phyloP scores from a whole-genome alignment of 441 rosid genomes.

The Oxalis stricta region DNA sequence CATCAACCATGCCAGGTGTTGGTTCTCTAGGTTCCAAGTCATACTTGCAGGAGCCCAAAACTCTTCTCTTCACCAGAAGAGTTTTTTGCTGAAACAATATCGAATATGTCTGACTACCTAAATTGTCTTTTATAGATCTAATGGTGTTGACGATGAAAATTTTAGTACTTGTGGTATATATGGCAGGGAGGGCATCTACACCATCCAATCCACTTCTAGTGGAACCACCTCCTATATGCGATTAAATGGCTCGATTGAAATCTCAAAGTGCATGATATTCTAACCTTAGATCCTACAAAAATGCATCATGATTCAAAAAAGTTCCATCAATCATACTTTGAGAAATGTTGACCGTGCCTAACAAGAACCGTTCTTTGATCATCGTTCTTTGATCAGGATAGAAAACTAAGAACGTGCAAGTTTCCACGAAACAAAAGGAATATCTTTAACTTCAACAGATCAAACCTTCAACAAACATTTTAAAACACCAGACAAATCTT shows the following conservation, averaged over 20 bases:
- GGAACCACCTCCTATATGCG: slow-evolving; percentile 31
- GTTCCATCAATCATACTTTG: too few relatives aligned
- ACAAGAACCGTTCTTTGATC: too few relatives aligned
- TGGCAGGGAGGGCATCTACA: slow-evolving; percentile 49
- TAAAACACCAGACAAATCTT: too few relatives aligned
- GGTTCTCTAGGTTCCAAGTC: slow-evolving; percentile 81
- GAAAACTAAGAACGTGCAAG: too few relatives aligned
- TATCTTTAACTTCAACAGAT: too few relatives aligned
- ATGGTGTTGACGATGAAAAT: slow-evolving; percentile 85
- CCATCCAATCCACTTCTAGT: slow-evolving; percentile 30
- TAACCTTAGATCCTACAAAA: slow-evolving; percentile 72
- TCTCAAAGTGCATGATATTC: slow-evolving; percentile 57
- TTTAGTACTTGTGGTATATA: slow-evolving; percentile 73
- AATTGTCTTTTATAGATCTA: slow-evolving; percentile 38
- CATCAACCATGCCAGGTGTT: slow-evolving; percentile 83
- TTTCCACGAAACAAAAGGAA: too few relatives aligned
- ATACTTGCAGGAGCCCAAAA: slow-evolving; percentile 40
- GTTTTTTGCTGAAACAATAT: slow-evolving; percentile 31
- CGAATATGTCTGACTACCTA: slow-evolving; percentile 23
- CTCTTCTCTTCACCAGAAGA: slow-evolving; percentile 30
- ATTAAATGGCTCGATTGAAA: slow-evolving; percentile 67
- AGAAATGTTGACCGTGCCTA: too few relatives aligned
- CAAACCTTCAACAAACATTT: too few relatives aligned
- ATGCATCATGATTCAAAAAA: too few relatives aligned
- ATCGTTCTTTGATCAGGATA: too few relatives aligned